phyloP scores from a whole-genome alignment of 2,329 filamentous ascomycete genomes.

The Calonectria crousiana region DNA sequence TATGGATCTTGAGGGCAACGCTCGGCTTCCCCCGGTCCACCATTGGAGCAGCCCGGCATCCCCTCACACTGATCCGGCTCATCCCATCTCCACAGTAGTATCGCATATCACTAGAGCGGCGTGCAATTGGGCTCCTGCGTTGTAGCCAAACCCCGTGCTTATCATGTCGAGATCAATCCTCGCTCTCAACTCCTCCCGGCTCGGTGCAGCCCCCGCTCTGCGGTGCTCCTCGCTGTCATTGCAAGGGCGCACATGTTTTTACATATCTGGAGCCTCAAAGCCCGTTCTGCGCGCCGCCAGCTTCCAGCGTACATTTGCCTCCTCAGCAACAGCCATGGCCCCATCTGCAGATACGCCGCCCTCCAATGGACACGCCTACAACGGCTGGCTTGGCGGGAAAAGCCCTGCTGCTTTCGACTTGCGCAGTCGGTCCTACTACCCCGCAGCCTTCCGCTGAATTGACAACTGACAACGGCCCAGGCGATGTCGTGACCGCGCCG shows the following conservation, averaged over 20 bases:
- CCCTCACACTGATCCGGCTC: conserved; percentile 19
- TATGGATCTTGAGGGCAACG: background rate
- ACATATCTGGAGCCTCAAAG: background rate
- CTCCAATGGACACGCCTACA: conserved; percentile 33
- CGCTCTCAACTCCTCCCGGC: background rate
- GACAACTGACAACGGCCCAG: conserved; percentile 43
- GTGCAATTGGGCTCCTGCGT: background rate
- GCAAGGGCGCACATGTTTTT: background rate
- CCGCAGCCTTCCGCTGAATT: background rate
- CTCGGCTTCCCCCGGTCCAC: conserved; percentile 21
- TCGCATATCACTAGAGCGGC: background rate
- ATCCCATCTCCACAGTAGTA: conserved; percentile 17
- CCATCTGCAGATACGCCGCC: conserved; percentile 16
- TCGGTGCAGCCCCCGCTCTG: background rate
- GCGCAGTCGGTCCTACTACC: conserved; percentile 49
- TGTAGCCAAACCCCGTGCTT: background rate
- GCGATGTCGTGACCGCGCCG: conserved; percentile 76
- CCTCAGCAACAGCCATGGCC: conserved; percentile 27
- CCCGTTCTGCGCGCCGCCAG: background rate
- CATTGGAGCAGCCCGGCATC: background rate
- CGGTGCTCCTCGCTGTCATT: background rate
- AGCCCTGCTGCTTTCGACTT: conserved; percentile 55
- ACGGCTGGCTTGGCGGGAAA: conserved; percentile 53
- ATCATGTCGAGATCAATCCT: conserved; percentile 19
- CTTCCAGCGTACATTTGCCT: conserved; percentile 26